A percentile compares a stretch with the other conserved stretches of the same genome.
phyloP scores from a whole-genome alignment of 805 yeast genomes.

The Yarrowia porcina region DNA sequence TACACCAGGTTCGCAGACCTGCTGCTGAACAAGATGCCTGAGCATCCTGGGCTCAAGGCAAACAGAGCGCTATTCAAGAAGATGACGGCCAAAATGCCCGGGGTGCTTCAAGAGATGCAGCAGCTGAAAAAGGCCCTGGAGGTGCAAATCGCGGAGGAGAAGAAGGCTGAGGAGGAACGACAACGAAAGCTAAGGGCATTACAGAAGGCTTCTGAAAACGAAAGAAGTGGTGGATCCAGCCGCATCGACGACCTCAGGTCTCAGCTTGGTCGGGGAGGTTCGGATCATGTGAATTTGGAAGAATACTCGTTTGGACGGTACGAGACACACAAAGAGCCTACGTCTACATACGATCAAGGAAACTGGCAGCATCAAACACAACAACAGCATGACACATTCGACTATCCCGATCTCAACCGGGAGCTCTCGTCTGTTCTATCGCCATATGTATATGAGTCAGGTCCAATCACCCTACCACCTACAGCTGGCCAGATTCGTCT shows the following conservation, averaged over 20 bases:
- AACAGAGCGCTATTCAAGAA: conserved; percentile 29
- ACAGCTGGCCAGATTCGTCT: conserved; percentile 10
- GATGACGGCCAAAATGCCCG: conserved; percentile 32
- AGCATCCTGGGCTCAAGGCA: conserved; percentile 41
- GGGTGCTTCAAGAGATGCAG: conserved; percentile 35
- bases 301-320: conserved; percentile 1
- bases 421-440: conserved; percentile 16
- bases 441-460: conserved; percentile 3
- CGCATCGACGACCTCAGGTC: not conserved
- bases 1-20: conserved; percentile 60
- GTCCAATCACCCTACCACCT: conserved; percentile 1
- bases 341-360: not conserved
- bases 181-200: not conserved
- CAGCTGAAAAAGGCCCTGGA: conserved; percentile 26
- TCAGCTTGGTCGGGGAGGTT: not conserved
- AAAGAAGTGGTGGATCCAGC: not conserved
- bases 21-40: conserved; percentile 46
- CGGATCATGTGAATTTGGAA: conserved; percentile 3
- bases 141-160: conserved; percentile 3
- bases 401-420: conserved; percentile 18
- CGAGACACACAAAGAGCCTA: not conserved
- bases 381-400: not conserved
- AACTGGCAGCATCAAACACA: not conserved
- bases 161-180: conserved; percentile 2
- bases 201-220: not conserved